phyloP scores from a whole-genome alignment of 768 basidiomycete genomes.

The Leccinum imitatum region DNA sequence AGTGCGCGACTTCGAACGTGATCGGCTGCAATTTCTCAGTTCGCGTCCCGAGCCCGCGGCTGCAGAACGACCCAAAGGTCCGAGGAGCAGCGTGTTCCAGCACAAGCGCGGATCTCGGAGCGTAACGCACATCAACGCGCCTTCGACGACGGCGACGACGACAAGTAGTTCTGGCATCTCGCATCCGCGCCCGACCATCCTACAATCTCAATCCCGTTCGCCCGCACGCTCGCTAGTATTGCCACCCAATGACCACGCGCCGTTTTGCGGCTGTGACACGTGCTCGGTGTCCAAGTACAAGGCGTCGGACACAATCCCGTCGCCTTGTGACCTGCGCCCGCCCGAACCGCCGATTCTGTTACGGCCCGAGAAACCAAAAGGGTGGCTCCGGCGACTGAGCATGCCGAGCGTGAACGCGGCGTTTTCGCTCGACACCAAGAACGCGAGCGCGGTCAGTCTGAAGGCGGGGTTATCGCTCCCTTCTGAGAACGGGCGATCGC shows the following conservation, averaged over 20 bases:
- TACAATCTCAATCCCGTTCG: not conserved
- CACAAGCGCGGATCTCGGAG: constrained; percentile 34
- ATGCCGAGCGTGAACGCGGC: too few relatives aligned
- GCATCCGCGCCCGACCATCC: constrained; percentile 4
- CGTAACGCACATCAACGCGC: constrained; percentile 26
- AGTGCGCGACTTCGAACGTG: constrained; percentile 56
- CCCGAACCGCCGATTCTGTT: too few relatives aligned
- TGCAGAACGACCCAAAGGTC: constrained; percentile 34
- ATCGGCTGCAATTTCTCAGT: constrained; percentile 44
- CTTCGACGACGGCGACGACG: constrained; percentile 3
- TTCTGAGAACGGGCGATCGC: too few relatives aligned
- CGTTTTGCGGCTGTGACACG: constrained; percentile 64
- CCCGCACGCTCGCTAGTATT: constrained; percentile 30
- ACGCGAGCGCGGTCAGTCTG: too few relatives aligned
- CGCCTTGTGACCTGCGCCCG: constrained; percentile 35
- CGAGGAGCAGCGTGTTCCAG: constrained; percentile 22
- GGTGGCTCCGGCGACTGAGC: too few relatives aligned
- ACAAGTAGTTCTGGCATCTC: not conserved
- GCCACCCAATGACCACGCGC: constrained; percentile 46
- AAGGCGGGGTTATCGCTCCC: too few relatives aligned
- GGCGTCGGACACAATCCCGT: constrained; percentile 24
- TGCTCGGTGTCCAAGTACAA: constrained; percentile 64
- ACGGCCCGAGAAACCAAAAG: too few relatives aligned
- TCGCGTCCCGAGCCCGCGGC: constrained; percentile 30
- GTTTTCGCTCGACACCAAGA: too few relatives aligned